Base-by-base conservation (phyloP, 345 rosid genomes). In the Eucalyptus tenuipes region DNA sequence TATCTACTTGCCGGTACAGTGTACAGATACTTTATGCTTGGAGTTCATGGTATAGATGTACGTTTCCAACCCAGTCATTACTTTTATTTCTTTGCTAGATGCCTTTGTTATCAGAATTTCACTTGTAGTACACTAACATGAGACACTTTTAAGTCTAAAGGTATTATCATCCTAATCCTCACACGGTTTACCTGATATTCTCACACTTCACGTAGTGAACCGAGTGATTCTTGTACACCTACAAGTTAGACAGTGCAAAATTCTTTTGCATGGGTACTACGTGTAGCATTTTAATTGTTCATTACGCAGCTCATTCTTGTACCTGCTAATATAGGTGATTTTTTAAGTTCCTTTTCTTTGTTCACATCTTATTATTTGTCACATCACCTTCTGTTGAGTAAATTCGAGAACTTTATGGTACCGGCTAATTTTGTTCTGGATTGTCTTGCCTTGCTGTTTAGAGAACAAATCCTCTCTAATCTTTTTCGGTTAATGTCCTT, bases 21-120 rank as follows among this genome's bases (percentile, higher is more conserved):
- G 86, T 98, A 97, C 94, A 96, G 99, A 81, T 94, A 88, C 92
- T 93, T 93, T 91, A 90, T 93, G 92, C 96, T 96, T 86, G 95
- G 96, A 91, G 86, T 94, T 88, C 97, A 85, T 53, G 97, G 98
- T 87, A 85, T 90, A 90, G 95, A 96, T 59, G 99, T 98, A 95
- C 88, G 95, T 88, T 90, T 61, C 87, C 88, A 85, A 29, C 86
- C 31, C 40, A 16, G 50, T 49, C 47, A 5, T 48, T 22, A 50
- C 71, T 86, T 81, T 44, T 22, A 22, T 40, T 49, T 61, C 24
- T 88, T 33, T 13, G 4, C 40, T 48, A 48, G 14, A 85, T 85
- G 37, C 87, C 53, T 85, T n/a, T 25, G 0, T n/a, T 85, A 18
- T n/a, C 53, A 48, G 53, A 31, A 85, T 85, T 85, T 52, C 87